A percentile compares a stretch with the other conserved stretches of the same genome.
Conservation (phyloP, 257 asterid species). For the Lantana camara region DNA sequence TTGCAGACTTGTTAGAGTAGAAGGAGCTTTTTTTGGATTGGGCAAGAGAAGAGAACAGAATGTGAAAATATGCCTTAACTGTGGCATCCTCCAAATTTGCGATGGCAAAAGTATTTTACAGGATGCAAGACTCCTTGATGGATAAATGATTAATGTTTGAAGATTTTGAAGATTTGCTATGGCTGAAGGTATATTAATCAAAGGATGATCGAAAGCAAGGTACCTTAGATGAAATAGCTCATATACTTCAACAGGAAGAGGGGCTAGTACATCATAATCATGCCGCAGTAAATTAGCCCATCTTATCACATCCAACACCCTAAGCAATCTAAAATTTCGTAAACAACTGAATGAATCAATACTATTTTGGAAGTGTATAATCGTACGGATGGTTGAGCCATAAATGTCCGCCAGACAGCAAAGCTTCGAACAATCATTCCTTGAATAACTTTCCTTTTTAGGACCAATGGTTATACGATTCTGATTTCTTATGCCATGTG, state of each 20-base stretch:
- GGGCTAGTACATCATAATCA: too few species aligned
- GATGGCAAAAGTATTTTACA: not conserved
- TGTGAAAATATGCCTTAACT: constrained; percentile 5
- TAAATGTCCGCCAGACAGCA: not conserved
- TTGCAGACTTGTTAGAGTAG: constrained; percentile 11
- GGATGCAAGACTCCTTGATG: too few species aligned
- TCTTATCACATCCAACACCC: not conserved
- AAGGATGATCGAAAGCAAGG: not conserved
- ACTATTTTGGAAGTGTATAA: not conserved
- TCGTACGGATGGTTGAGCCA: not conserved
- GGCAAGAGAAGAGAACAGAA: not conserved
- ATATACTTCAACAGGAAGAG: not conserved
- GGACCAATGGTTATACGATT: too few species aligned
- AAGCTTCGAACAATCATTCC: too few species aligned
- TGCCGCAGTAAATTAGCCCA: too few species aligned
- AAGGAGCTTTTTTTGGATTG: not conserved
- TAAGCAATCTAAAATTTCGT: not conserved
- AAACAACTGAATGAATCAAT: not conserved
- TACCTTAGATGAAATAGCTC: not conserved
- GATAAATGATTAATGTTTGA: constrained; percentile 3
- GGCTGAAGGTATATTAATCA: not conserved
- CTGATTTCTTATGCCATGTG: too few species aligned
- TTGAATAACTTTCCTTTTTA: too few species aligned
- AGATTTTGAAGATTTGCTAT: constrained; percentile 12
- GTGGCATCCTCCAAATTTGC: constrained; percentile 13